Percentiles rank a stretch among this genome's conserved stretches.
These are phyloP conservation scores for Patellifolia procumbens DNA, from an alignment of 179 eudicot species.

Conservation along the genomic window DNA sequence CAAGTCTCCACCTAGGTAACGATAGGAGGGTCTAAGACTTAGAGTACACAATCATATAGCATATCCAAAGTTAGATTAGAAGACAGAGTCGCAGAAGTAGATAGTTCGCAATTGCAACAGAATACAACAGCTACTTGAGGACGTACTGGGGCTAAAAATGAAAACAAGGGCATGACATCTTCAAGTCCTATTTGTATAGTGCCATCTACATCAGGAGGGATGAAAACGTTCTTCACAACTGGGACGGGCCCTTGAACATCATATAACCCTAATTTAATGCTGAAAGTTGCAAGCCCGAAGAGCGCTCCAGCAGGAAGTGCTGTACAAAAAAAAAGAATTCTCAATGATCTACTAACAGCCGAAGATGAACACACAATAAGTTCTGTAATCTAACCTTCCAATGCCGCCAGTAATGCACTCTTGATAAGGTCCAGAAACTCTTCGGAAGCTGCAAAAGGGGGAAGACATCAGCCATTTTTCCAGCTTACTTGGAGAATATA, in stretches of 20 bases:
- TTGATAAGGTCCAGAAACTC: slow-evolving; percentile 92
- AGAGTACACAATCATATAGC: slow-evolving; percentile 6
- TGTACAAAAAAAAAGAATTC: slow-evolving; percentile 30
- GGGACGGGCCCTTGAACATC: slow-evolving; percentile 99
- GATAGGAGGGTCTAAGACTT: slow-evolving; percentile 19
- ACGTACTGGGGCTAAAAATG: slow-evolving; percentile 96
- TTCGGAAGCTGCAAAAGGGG: slow-evolving; percentile 74
- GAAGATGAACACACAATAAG: neutral
- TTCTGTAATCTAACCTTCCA: slow-evolving; percentile 68
- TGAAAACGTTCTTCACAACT: slow-evolving; percentile 82
- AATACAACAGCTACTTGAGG: slow-evolving; percentile 11
- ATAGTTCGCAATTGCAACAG: neutral
- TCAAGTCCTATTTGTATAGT: slow-evolving; percentile 71
- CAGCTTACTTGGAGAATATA: neutral
- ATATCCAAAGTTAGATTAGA: neutral
- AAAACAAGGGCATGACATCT: slow-evolving; percentile 91
- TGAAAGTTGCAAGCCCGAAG: slow-evolving; percentile 91
- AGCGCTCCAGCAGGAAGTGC: slow-evolving; percentile 92
- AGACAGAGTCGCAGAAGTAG: neutral
- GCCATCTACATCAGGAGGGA: slow-evolving; percentile 68
- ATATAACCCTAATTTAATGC: slow-evolving; percentile 90
- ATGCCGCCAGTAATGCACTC: slow-evolving; percentile 88
- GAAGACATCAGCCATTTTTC: slow-evolving; percentile 10
- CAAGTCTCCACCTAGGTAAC: slow-evolving; percentile 83
- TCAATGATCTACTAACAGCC: slow-evolving; percentile 11